Percentiles rank a stretch among this genome's conserved stretches.
Conservation (phyloP, 306 rosid species). For the Mimosa bimucronata region DNA sequence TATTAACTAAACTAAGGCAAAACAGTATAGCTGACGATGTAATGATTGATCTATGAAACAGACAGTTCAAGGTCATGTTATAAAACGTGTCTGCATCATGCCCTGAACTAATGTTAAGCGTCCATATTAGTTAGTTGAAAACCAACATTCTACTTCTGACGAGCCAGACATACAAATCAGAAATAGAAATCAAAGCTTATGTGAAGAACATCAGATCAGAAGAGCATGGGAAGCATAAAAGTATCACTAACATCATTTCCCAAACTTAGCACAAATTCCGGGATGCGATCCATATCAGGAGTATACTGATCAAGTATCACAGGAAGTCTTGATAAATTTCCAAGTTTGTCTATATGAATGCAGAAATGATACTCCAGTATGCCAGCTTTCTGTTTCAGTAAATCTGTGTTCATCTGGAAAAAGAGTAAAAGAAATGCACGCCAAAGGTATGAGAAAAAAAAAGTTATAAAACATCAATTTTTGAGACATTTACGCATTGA, state of each 20-base stretch:
- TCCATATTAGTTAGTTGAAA: background rate
- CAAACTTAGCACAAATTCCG: constrained; percentile 77
- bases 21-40: constrained; percentile 3
- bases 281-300: constrained; percentile 94
- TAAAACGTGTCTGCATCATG: background rate
- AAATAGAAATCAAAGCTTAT: background rate
- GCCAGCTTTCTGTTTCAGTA: constrained; percentile 72
- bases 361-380: constrained; percentile 74
- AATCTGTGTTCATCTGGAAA: constrained; percentile 72
- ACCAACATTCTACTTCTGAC: background rate
- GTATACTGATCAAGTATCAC: constrained; percentile 92
- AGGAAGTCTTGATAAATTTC: constrained; percentile 84
- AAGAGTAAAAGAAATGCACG: constrained; percentile 27
- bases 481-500: constrained; percentile 15
- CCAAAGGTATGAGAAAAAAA: constrained; percentile 21
- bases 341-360: constrained; percentile 66
- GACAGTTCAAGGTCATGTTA: background rate
- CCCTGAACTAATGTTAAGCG: background rate
- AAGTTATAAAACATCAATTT: constrained; percentile 24
- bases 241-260: constrained; percentile 81
- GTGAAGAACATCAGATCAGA: constrained; percentile 1
- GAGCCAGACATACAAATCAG: background rate
- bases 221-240: constrained; percentile 18
- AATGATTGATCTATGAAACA: background rate
- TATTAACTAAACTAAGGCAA: constrained; percentile 29